Percentiles rank a stretch among this genome's conserved stretches.
Conservation (phyloP, 768 basidiomycete genomes). For the Boletus insuetus region DNA sequence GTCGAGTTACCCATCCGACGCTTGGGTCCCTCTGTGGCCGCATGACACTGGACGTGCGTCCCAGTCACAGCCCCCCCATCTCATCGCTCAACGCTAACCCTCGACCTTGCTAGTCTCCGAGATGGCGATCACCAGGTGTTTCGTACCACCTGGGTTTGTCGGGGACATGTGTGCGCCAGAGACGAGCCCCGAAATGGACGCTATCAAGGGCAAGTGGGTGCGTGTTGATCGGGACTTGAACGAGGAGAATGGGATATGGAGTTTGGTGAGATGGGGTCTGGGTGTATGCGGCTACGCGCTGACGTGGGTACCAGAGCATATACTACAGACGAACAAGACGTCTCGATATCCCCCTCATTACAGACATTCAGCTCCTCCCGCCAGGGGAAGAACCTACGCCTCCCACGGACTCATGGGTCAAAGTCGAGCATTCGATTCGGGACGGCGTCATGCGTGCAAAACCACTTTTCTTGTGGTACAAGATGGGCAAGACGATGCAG, state of each 20-base stretch:
- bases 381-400: constrained; percentile 50
- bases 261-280: constrained; percentile 41
- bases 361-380: constrained; percentile 64
- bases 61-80: not conserved
- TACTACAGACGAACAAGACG: constrained; percentile 87
- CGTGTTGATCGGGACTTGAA: constrained; percentile 83
- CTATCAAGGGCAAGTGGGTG: constrained; percentile 85
- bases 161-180: constrained; percentile 65
- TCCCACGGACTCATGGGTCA: constrained; percentile 56
- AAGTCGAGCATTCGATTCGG: constrained; percentile 58
- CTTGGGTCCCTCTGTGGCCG: constrained; percentile 30
- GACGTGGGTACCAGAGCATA: constrained; percentile 42
- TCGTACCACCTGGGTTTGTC: constrained; percentile 56
- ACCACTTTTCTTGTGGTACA: constrained; percentile 79
- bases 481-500: constrained; percentile 57
- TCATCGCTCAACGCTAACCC: not conserved
- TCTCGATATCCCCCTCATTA: constrained; percentile 76
- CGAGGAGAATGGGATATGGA: constrained; percentile 54
- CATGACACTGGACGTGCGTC: constrained; percentile 30
- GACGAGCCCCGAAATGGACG: constrained; percentile 69
- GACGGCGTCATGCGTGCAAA: constrained; percentile 56
- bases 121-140: constrained; percentile 67
- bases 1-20: constrained; percentile 75
- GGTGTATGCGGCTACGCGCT: not conserved
- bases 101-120: constrained; percentile 62